Base-by-base conservation (phyloP, 2,329 filamentous ascomycete species). In the Chaetomium olivaceum region DNA sequence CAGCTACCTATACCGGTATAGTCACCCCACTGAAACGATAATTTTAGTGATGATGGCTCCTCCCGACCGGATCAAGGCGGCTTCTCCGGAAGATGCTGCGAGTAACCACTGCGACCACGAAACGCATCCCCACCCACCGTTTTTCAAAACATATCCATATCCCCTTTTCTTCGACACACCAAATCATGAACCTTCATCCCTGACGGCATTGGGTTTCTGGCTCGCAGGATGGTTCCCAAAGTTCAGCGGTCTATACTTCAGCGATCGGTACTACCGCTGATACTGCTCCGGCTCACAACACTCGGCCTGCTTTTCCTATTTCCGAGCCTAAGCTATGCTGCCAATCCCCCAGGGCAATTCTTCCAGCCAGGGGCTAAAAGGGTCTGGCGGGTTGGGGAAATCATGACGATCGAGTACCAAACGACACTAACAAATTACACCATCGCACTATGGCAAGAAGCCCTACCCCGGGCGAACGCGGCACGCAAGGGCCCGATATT, bases 361-460 rank as follows among this genome's bases (percentile, higher is more conserved):
- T 31, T 60, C 50, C 21, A 52, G 2, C 62, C 62, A 6, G 3
- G 9, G 6, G n/a, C 3, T 8, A n/a, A 50, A 21, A 3, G 58
- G 16, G 25, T 23, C n/a, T 68, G 33, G 27, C n/a, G 43, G 9
- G n/a, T 68, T 7, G 67, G 62, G 12, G 62, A 65, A 7, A 23
- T 51, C 1, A 33, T 62, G 4, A 59, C 48, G 23, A 63, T 68
- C 23, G 58, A 46, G 8, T 68, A 63, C 62, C 19, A 55, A 12
- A 67, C 67, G 2, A 58, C 33, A 5, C 25, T 68, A 9, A n/a
- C 46, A 19, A 63, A 63, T 16, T 66, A 68, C 33, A 66, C 64
- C 12, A 61, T 68, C 25, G 64, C 62, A 25, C 8, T 68, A 14
- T 67, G 64, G 64, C 67, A 68, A 52, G 51, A 67, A 25, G 27